A percentile compares a stretch with the other conserved stretches of the same genome.
Evolutionary conservation across 2,329 filamentous ascomycete species (phyloP).

Genomic region (Colletotrichum lini): DNA sequence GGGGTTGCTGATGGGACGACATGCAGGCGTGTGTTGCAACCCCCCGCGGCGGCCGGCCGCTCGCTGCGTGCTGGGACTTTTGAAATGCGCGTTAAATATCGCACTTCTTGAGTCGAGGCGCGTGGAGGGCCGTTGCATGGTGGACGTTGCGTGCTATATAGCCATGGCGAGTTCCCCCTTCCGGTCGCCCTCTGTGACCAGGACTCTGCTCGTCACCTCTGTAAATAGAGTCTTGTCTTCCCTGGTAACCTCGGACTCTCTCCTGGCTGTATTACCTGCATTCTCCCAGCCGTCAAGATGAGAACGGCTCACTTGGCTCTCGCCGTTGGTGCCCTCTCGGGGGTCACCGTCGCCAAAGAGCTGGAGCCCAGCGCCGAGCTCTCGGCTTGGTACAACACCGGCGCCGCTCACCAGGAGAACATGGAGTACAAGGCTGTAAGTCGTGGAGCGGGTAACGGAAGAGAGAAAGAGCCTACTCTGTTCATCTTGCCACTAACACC

Average conservation of each 20-base stretch:
- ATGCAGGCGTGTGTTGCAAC: neutral
- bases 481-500: neutral
- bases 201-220: neutral
- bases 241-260: neutral
- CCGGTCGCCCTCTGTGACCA: neutral
- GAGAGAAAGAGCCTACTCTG: neutral
- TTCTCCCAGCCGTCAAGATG: neutral
- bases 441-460: neutral
- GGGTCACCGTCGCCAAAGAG: slow-evolving; percentile 36
- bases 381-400: slow-evolving; percentile 42
- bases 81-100: neutral
- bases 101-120: neutral
- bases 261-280: neutral
- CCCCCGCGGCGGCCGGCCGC: neutral
- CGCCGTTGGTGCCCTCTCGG: slow-evolving; percentile 20
- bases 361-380: slow-evolving; percentile 39
- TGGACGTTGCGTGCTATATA: neutral
- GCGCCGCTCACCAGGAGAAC: slow-evolving; percentile 41
- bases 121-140: too few relatives aligned
- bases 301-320: slow-evolving; percentile 12
- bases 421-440: slow-evolving; percentile 43
- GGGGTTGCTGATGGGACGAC: neutral
- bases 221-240: too few relatives aligned
- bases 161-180: neutral
- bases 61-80: slow-evolving; percentile 17